Percentiles rank a stretch among this genome's conserved stretches.
Conservation (phyloP, 2,329 filamentous ascomycete genomes). For the Dactylonectria macrodidyma region DNA sequence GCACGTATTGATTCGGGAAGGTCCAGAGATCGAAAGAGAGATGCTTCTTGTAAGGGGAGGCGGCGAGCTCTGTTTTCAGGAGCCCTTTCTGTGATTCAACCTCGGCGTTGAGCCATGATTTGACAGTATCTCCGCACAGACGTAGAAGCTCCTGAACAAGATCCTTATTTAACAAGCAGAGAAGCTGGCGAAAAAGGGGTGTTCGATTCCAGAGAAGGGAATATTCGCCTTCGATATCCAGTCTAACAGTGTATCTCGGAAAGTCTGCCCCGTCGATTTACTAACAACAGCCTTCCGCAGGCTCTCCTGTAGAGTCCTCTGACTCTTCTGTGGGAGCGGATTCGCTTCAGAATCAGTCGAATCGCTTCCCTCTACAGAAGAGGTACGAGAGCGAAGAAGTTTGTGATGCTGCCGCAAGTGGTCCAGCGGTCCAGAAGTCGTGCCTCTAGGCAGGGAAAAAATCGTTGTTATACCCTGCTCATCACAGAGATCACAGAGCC, state of each 20-base stretch:
- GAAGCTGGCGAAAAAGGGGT: too few relatives aligned
- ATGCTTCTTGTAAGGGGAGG: slow-evolving; percentile 10
- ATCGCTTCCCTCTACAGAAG: slow-evolving; percentile 4
- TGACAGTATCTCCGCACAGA: slow-evolving; percentile 5
- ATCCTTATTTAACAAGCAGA: too few relatives aligned
- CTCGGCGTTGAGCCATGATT: slow-evolving; percentile 6
- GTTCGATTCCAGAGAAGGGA: too few relatives aligned
- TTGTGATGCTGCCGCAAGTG: slow-evolving; percentile 9
- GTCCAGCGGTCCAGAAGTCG: slow-evolving; percentile 9
- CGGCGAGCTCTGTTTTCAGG: slow-evolving; percentile 12
- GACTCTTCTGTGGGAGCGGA: too few relatives aligned
- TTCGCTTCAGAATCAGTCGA: too few relatives aligned
- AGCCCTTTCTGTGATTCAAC: slow-evolving; percentile 8
- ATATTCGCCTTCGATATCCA: too few relatives aligned
- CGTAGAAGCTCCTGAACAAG: slow-evolving; percentile 9
- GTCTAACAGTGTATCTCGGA: too few relatives aligned
- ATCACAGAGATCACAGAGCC: slow-evolving; percentile 11
- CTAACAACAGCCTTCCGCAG: too few relatives aligned
- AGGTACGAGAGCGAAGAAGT: slow-evolving; percentile 7
- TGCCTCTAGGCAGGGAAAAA: slow-evolving; percentile 1
- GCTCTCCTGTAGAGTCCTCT: too few relatives aligned
- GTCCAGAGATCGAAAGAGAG: slow-evolving; percentile 7
- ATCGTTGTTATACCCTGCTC: slow-evolving; percentile 7
- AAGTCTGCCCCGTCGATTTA: too few relatives aligned
- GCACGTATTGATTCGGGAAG: slow-evolving; percentile 4